Evolutionary conservation across 169 alveolate genomes (phyloP).

Genomic region (Cystoisospora suis): DNA sequence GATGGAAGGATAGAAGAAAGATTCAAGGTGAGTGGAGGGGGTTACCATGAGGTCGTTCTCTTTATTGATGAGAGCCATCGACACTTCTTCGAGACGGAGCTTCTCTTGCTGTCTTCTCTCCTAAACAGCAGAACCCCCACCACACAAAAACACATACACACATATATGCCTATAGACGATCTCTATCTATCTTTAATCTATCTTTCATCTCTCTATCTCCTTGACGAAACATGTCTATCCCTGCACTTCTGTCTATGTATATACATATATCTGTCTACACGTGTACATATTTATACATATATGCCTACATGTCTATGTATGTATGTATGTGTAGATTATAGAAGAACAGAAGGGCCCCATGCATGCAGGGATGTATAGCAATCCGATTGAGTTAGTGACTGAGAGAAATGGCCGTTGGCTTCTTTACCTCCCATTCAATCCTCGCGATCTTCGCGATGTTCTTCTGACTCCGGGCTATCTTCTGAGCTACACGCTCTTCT

Average conservation of each 20-base stretch:
- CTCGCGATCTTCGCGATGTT: slow-evolving; percentile 29
- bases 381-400: too few relatives aligned
- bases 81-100: slow-evolving; percentile 28
- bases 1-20: background rate
- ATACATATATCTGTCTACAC: background rate
- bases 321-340: background rate
- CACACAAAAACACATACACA: background rate
- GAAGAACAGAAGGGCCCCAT: background rate
- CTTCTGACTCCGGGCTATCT: slow-evolving; percentile 10
- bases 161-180: background rate
- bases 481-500: slow-evolving; percentile 39
- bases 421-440: slow-evolving; percentile 24
- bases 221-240: too few relatives aligned
- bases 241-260: background rate
- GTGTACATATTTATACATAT: background rate
- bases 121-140: background rate
- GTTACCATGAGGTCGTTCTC: slow-evolving; percentile 33
- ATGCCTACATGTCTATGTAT: background rate
- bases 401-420: too few relatives aligned
- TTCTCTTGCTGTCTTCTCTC: slow-evolving; percentile 23
- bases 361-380: background rate
- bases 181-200: background rate
- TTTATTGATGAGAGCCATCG: background rate
- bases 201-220: background rate
- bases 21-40: too few relatives aligned